phyloP scores from a whole-genome alignment of 495 filamentous ascomycete species.

The Aspergillus sclerotiicarbonarius region DNA sequence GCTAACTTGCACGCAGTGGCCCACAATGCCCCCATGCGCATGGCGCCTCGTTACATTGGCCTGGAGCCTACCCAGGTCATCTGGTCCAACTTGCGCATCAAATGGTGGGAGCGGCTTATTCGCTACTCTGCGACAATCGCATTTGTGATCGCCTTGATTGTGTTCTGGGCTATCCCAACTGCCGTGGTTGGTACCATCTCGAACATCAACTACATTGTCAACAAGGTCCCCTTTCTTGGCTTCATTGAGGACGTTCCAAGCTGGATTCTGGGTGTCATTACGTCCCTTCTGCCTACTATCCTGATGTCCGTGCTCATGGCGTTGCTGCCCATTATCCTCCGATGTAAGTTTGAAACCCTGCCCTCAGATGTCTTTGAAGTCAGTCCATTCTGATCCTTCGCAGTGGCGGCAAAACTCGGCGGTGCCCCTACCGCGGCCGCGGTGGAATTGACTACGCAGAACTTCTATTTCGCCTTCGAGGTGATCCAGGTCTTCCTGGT shows the following conservation, averaged over 20 bases:
- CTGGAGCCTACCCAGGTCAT: constrained; percentile 82
- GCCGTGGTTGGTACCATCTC: constrained; percentile 83
- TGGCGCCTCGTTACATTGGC: constrained; percentile 89
- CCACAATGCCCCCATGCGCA: constrained; percentile 87
- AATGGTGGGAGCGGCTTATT: constrained; percentile 81
- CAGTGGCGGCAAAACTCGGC: constrained; percentile 71
- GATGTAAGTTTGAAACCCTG: constrained; percentile 45
- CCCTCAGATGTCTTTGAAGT: background rate
- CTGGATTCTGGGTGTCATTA: constrained; percentile 75
- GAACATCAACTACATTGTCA: constrained; percentile 70
- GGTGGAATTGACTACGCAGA: constrained; percentile 85
- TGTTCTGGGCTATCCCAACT: constrained; percentile 93
- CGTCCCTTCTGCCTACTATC: constrained; percentile 78
- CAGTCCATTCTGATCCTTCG: constrained; percentile 4
- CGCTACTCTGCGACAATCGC: constrained; percentile 66
- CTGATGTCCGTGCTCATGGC: constrained; percentile 85
- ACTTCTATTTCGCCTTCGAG: constrained; percentile 92
- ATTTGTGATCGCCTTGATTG: constrained; percentile 74
- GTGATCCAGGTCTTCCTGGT: constrained; percentile 94
- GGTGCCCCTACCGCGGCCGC: constrained; percentile 75
- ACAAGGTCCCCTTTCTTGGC: constrained; percentile 59
- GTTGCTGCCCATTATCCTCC: constrained; percentile 81
- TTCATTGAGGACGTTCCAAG: constrained; percentile 74
- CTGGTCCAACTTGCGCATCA: constrained; percentile 83
- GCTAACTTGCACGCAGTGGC: constrained; percentile 50